Percentiles rank a stretch among this genome's conserved stretches.
phyloP scores from a whole-genome alignment of 495 filamentous ascomycete species.

The Xylaria scruposa region DNA sequence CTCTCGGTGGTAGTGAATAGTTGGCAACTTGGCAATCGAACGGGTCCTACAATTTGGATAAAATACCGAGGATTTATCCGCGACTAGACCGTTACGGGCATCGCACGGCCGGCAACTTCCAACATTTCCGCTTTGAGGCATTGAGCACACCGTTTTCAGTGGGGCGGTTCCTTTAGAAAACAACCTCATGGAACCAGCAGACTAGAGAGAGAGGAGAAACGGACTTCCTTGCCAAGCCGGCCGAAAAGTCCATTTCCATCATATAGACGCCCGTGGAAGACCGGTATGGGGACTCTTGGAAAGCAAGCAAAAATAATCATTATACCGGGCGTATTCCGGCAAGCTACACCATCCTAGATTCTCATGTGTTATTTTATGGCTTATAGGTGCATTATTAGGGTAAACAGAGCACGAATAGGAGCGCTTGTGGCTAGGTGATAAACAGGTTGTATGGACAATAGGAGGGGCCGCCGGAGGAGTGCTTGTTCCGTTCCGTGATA shows the following conservation, averaged over 20 bases:
- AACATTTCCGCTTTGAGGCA: slow-evolving; percentile 26
- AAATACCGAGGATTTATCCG: slow-evolving; percentile 23
- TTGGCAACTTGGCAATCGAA: not conserved
- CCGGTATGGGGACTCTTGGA: slow-evolving; percentile 2
- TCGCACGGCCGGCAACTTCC: not conserved
- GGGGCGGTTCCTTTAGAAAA: not conserved
- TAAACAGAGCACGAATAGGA: slow-evolving; percentile 10
- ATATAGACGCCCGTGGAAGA: not conserved
- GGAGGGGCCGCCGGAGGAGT: slow-evolving; percentile 2
- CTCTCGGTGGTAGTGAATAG: not conserved
- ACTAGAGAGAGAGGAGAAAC: not conserved
- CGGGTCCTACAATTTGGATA: slow-evolving; percentile 19
- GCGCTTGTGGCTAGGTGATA: not conserved
- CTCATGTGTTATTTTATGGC: not conserved
- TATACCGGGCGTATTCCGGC: not conserved
- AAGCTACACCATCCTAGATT: slow-evolving; percentile 10
- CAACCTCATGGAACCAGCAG: not conserved
- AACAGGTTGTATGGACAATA: not conserved
- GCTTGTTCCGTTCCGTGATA: slow-evolving; percentile 14
- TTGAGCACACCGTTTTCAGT: slow-evolving; percentile 13
- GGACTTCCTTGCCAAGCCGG: slow-evolving; percentile 13
- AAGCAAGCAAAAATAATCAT: not conserved
- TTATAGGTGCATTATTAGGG: slow-evolving; percentile 15
- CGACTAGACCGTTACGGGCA: slow-evolving; percentile 19
- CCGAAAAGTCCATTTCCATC: not conserved